Conservation (phyloP, 2,329 filamentous ascomycete species). For the Drechslerella coelobrocha region DNA sequence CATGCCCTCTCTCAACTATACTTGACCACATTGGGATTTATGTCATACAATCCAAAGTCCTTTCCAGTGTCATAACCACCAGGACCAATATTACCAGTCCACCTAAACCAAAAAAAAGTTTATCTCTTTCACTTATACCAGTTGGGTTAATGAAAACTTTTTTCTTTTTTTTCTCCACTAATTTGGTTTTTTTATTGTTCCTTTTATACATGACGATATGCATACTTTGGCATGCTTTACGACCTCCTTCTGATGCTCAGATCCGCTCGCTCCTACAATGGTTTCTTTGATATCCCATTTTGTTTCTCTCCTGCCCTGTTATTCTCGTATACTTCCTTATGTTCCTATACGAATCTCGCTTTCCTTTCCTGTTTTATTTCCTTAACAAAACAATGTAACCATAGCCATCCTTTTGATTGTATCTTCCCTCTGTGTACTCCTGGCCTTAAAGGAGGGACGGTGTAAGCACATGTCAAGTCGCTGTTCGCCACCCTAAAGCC, state of each 20-base stretch:
- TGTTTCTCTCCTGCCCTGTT: constrained; percentile 5
- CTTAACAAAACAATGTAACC: constrained; percentile 29
- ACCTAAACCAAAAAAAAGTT: constrained; percentile 12
- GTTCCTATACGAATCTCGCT: constrained; percentile 8
- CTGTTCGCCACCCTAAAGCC: no score
- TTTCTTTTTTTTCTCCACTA: neutral
- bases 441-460: neutral
- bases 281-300: constrained; percentile 31
- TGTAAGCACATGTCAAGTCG: neutral
- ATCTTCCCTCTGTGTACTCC: neutral
- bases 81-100: constrained; percentile 6
- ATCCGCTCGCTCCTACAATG: constrained; percentile 20
- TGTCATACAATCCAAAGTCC: constrained; percentile 5
- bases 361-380: constrained; percentile 2
- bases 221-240: constrained; percentile 9
- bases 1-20: neutral
- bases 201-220: constrained; percentile 12
- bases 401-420: constrained; percentile 27
- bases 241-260: constrained; percentile 2
- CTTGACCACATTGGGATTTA: neutral
- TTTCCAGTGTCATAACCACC: neutral
- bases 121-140: constrained; percentile 28
- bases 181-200: neutral
- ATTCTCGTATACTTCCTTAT: constrained; percentile 11
- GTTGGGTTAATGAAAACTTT: constrained; percentile 17